phyloP scores from a whole-genome alignment of 176 grass and related monocot genomes.

The Oryza coarctata region DNA sequence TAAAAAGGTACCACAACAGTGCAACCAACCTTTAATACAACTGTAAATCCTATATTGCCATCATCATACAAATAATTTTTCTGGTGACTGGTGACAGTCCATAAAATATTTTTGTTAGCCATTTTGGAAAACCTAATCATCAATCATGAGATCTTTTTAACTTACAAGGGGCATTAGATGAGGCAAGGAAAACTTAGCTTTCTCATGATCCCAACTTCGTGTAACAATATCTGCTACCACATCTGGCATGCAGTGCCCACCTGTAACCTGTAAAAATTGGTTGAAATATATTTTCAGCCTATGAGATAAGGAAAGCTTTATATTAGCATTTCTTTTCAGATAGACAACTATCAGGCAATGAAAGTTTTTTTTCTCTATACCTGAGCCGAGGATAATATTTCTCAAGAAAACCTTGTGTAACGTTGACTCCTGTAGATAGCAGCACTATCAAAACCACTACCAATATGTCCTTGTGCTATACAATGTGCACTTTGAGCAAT shows the following conservation, averaged over 20 bases:
- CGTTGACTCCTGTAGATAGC: constrained; percentile 90
- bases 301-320: neutral
- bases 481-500: constrained; percentile 94
- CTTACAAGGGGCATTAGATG: constrained; percentile 88
- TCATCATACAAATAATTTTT: neutral
- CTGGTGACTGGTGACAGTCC: neutral
- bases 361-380: constrained; percentile 31
- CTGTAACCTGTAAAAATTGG: constrained; percentile 50
- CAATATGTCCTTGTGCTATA: constrained; percentile 97
- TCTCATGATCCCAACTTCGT: constrained; percentile 84
- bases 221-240: constrained; percentile 65
- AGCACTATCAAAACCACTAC: constrained; percentile 93
- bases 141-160: constrained; percentile 25
- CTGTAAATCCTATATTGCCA: neutral
- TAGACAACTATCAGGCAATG: neutral
- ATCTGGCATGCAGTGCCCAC: constrained; percentile 51
- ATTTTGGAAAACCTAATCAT: neutral
- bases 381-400: constrained; percentile 69
- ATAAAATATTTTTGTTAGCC: neutral
- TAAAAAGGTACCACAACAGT: neutral
- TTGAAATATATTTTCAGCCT: constrained; percentile 19
- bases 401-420: constrained; percentile 80
- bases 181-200: constrained; percentile 73
- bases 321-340: neutral
- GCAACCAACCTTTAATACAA: constrained; percentile 5